Conservation (phyloP, 345 rosid species). For the Erodium maritimum region DNA sequence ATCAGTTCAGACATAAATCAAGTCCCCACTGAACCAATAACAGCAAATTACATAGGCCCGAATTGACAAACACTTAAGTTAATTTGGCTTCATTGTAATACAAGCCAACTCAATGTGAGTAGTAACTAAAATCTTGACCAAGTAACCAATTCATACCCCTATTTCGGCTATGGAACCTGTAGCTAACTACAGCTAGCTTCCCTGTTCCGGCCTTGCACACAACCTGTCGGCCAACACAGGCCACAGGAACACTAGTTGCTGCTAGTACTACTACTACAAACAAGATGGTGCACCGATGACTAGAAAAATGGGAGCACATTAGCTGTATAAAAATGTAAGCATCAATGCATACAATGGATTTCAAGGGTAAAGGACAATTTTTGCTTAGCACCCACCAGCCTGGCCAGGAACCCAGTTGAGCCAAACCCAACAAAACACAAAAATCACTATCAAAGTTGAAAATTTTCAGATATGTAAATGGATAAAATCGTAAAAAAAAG, state of each 20-base stretch:
- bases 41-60: background rate
- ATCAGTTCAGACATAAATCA: background rate
- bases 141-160: too few relatives aligned
- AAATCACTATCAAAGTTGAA: background rate
- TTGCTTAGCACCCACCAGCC: background rate
- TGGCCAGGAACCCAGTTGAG: too few relatives aligned
- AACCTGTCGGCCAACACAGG: too few relatives aligned
- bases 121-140: too few relatives aligned
- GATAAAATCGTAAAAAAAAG: background rate
- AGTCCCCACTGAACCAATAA: background rate
- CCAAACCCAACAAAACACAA: background rate
- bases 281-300: background rate
- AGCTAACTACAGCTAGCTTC: conserved; percentile 35
- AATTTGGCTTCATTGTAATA: background rate
- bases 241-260: too few relatives aligned
- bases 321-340: too few relatives aligned
- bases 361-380: background rate
- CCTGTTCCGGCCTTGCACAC: conserved; percentile 68
- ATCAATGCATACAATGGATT: background rate
- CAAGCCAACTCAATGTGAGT: background rate
- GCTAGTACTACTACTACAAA: background rate
- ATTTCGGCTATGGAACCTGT: too few relatives aligned
- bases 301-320: background rate
- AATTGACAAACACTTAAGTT: background rate
- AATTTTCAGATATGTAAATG: background rate